Base-by-base conservation (phyloP, 768 basidiomycete genomes). In the Agrocybe praecox region DNA sequence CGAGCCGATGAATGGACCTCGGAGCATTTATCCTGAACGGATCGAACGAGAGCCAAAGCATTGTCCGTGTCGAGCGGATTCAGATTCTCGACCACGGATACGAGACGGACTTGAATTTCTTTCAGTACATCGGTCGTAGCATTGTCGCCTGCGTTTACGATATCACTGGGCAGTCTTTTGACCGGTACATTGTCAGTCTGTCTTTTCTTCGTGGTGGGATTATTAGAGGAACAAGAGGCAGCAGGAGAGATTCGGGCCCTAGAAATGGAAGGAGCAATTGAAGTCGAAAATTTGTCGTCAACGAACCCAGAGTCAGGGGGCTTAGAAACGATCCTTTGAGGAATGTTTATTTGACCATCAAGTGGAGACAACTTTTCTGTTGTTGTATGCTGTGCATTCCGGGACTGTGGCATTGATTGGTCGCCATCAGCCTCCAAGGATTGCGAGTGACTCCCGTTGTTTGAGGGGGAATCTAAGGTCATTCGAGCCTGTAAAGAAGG, bases 1-100 rank as follows among this genome's bases (percentile, higher is more conserved):
- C 70, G 67, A 6, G 72, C 69, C 5, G 65, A 57, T 2, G 67
- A 52, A 2, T 68, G 21, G 10, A 68, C 61, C 24, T 62, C 58
- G 9, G 60, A 51, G n/a, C 65, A 67, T 40, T 71, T 58, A 14
- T 59, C 57, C 29, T 71, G 65, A 19, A 67, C 65, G 11, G 60
- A 53, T 57, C 72, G 67, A 18, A 65, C 60, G 23, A 65, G 48
- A 46, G 53, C 48, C 50, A 69, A 53, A 24, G 62, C 58, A 22
- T 67, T 48, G 6, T 59, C 47, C 1, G 48, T 50, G 36, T 65
- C 58, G 26, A 67, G 60, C 17, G 63, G 62, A 11, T 55, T 32
- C 8, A 69, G 21, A 18, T 61, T 58, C n/a, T 68, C 58, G 21
- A 73, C 55, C 3, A 65, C 55, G 10, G 63, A 58, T 24, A 59